Percentiles rank a stretch among this genome's conserved stretches.
Conservation (phyloP, 23 red algal genomes). For the Gracilaria gracilis region DNA sequence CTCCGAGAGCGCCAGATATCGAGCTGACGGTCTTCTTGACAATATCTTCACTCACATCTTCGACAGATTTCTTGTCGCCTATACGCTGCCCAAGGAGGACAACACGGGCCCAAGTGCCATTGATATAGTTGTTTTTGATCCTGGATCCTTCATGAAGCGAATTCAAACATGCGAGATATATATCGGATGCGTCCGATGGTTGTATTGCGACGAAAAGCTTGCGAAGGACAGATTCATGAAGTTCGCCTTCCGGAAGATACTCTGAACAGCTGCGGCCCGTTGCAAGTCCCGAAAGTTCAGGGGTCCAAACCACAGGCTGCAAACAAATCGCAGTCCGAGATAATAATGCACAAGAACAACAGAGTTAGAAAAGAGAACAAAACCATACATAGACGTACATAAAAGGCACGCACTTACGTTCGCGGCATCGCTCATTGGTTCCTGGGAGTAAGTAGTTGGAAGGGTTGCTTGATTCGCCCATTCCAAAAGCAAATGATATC, state of each 20-base stretch:
- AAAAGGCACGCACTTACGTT: not conserved
- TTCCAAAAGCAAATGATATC: not conserved
- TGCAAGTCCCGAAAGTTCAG: slow-evolving; percentile 55
- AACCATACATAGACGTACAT: not conserved
- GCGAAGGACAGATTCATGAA: slow-evolving; percentile 36
- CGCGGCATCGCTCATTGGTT: not conserved
- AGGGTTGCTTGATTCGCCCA: slow-evolving; percentile 8
- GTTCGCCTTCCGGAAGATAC: slow-evolving; percentile 39
- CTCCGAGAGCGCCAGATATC: slow-evolving; percentile 9
- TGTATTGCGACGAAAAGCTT: slow-evolving; percentile 23
- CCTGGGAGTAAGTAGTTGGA: not conserved
- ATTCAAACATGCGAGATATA: slow-evolving; percentile 43
- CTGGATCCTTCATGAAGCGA: not conserved
- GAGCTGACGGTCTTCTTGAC: slow-evolving; percentile 24
- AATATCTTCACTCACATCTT: slow-evolving; percentile 5
- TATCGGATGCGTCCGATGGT: not conserved
- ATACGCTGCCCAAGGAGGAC: slow-evolving; percentile 43
- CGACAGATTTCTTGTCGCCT: slow-evolving; percentile 10
- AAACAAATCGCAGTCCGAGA: not conserved
- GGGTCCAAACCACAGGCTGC: slow-evolving; percentile 25
- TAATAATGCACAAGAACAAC: not conserved
- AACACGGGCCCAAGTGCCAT: slow-evolving; percentile 21
- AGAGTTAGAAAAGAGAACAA: not conserved
- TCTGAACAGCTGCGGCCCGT: slow-evolving; percentile 35
- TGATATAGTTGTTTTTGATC: not conserved